A percentile compares a stretch with the other conserved stretches of the same genome.
phyloP scores from a whole-genome alignment of 2,329 filamentous ascomycete genomes.

The Paracoccidioides brasiliensis region DNA sequence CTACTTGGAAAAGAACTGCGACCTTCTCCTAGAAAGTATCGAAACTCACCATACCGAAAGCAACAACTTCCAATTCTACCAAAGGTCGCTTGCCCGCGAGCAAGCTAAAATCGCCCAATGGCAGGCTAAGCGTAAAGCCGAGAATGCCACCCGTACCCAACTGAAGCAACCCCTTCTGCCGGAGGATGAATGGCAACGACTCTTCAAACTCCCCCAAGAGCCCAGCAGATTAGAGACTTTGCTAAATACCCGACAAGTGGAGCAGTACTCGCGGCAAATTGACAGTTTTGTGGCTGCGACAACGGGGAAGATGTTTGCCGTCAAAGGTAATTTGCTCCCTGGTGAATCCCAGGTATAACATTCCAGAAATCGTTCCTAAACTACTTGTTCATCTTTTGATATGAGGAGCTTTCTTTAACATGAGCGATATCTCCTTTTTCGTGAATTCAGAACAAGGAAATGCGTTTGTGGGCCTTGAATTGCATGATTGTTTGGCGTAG shows the following conservation, averaged over 20 bases:
- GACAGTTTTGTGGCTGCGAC: constrained; percentile 89
- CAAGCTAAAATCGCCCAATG: constrained; percentile 93
- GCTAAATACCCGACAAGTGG: constrained; percentile 88
- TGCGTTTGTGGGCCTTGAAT: constrained; percentile 4
- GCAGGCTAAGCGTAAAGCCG: constrained; percentile 92
- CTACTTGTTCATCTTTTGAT: constrained; percentile 2
- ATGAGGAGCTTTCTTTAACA: background rate
- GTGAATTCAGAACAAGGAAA: background rate
- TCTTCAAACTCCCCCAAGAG: constrained; percentile 96
- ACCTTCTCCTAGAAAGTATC: constrained; percentile 89
- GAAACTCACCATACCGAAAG: constrained; percentile 97
- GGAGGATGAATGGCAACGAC: constrained; percentile 94
- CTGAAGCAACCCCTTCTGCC: constrained; percentile 82
- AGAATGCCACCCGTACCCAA: constrained; percentile 72
- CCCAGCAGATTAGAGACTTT: constrained; percentile 86
- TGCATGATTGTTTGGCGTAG: constrained; percentile 11
- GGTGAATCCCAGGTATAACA: constrained; percentile 32
- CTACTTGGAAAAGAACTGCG: constrained; percentile 95
- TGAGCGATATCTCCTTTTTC: background rate
- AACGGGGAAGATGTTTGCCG: constrained; percentile 95
- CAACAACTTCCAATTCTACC: constrained; percentile 98
- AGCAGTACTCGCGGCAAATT: constrained; percentile 95
- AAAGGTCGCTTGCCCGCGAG: constrained; percentile 83
- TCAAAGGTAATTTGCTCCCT: constrained; percentile 56
- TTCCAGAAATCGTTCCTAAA: background rate